phyloP scores from a whole-genome alignment of 257 asterid species.

The Capsicum rhomboideum region DNA sequence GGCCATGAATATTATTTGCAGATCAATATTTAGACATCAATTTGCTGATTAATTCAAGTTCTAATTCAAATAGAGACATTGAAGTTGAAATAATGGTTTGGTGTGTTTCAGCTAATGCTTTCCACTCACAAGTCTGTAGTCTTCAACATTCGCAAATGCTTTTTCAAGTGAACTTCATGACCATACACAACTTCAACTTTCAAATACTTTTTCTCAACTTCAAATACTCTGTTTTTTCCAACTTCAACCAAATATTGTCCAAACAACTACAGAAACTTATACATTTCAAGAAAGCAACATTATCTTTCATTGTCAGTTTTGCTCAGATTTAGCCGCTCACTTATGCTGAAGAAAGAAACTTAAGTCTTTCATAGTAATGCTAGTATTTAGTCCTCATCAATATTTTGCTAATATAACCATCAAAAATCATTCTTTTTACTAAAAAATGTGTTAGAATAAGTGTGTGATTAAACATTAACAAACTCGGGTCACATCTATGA shows the following conservation, averaged over 20 bases:
- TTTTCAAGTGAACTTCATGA: background rate
- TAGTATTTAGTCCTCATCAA: background rate
- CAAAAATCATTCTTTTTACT: background rate
- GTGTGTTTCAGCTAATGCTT: background rate
- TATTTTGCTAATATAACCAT: background rate
- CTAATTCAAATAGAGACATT: background rate
- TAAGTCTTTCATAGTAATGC: background rate
- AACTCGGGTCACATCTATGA: background rate
- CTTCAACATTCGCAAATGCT: background rate
- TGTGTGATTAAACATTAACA: background rate
- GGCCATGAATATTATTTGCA: background rate
- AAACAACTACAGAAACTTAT: background rate
- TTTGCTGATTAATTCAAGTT: background rate
- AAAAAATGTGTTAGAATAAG: background rate
- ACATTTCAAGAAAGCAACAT: background rate
- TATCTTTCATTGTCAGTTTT: background rate
- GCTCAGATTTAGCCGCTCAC: background rate
- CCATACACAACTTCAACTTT: background rate
- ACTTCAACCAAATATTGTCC: background rate
- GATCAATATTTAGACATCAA: background rate
- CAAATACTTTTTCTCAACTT: background rate
- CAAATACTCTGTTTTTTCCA: background rate
- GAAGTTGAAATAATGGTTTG: background rate
- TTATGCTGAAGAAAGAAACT: background rate
- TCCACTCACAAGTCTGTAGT: background rate